Conservation (phyloP, 1,139 yeast genomes). For the Taiozyma onychis region DNA sequence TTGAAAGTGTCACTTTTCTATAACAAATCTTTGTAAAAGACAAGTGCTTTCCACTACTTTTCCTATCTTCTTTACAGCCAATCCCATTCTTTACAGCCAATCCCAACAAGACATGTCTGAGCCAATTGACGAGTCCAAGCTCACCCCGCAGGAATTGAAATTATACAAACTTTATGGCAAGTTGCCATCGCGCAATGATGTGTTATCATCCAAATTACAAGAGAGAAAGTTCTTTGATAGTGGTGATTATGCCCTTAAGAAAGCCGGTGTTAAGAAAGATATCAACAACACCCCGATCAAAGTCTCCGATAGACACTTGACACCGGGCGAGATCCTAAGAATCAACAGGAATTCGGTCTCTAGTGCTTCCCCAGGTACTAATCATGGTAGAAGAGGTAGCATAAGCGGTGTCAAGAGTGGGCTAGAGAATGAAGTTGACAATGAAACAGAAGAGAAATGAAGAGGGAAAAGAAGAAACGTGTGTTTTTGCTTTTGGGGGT, state of each 20-base stretch:
- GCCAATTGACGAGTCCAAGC: conserved; percentile 44
- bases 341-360: conserved; percentile 19
- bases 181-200: conserved; percentile 80
- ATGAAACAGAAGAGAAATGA: neutral
- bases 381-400: conserved; percentile 9
- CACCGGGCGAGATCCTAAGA: conserved; percentile 20
- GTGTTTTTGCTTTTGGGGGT: neutral
- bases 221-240: conserved; percentile 95
- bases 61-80: too few relatives aligned
- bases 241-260: conserved; percentile 94
- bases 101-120: neutral
- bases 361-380: conserved; percentile 12
- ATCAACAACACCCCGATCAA: conserved; percentile 9
- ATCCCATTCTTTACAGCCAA: too few relatives aligned
- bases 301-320: conserved; percentile 19
- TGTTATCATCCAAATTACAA: conserved; percentile 70
- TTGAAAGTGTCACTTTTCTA: neutral
- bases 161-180: conserved; percentile 81
- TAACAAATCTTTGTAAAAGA: neutral
- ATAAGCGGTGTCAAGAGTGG: conserved; percentile 4
- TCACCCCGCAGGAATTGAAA: conserved; percentile 63
- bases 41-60: too few relatives aligned
- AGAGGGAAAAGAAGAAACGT: neutral
- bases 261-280: conserved; percentile 40
- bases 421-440: neutral